Conservation (phyloP, 345 rosid genomes). For the Kandelia obovata region DNA sequence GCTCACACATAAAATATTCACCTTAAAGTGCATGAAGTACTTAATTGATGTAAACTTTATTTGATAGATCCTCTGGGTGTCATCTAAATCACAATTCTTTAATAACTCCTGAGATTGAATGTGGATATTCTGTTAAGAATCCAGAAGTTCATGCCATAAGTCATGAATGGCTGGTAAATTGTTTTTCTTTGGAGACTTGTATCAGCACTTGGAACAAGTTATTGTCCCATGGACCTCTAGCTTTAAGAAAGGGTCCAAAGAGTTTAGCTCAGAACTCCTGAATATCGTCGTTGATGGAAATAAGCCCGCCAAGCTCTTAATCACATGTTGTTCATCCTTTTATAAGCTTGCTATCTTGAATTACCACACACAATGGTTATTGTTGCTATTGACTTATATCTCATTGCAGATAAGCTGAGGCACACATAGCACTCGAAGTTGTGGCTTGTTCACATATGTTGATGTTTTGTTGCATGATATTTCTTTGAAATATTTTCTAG, state of each 20-base stretch:
- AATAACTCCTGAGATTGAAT: neutral
- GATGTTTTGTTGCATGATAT: slow-evolving; percentile 3
- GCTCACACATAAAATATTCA: too few relatives aligned
- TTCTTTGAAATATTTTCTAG: neutral
- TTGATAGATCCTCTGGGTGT: neutral
- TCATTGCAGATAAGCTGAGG: neutral
- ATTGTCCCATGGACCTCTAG: neutral
- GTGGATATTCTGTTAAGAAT: neutral
- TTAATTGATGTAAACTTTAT: neutral
- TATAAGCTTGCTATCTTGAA: too few relatives aligned
- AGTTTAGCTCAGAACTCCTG: neutral
- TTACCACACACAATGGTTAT: neutral
- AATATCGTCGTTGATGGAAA: neutral
- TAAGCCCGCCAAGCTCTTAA: neutral
- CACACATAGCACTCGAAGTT: neutral
- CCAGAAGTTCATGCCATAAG: neutral
- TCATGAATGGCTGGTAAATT: neutral
- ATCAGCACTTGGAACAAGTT: neutral
- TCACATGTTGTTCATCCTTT: neutral
- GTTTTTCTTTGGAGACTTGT: neutral
- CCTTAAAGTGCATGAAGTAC: too few relatives aligned
- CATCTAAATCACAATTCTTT: neutral
- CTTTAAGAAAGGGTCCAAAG: too few relatives aligned
- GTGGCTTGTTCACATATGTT: neutral
- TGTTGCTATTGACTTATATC: neutral